Base-by-base conservation (phyloP, 768 basidiomycete genomes). In the Candolleomyces aberdarensis region DNA sequence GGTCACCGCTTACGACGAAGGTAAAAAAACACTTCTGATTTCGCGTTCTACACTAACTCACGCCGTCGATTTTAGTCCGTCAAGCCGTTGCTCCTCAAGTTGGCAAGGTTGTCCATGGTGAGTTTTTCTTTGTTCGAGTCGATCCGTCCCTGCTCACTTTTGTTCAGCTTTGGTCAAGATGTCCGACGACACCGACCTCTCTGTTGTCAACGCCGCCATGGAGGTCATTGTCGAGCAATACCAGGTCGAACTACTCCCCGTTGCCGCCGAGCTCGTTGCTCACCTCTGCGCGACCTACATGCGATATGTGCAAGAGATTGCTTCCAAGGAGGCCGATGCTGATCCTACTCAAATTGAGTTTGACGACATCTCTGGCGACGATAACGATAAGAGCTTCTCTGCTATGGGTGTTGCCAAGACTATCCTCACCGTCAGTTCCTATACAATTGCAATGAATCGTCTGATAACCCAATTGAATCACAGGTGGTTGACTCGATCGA, bases 361-460 rank as follows among this genome's bases (percentile, higher is more conserved):
- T 39, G 90, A 90, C 31, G 66, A 80, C 3, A 70, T 87, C 64
- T 74, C 71, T 13, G 83, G 84, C 46, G 76, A 70, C n/a, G 88
- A 90, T 57, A 91, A 93, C 57, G 91, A 94, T 72, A 95, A 94
- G 79, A 86, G 88, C 1, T 91, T 92, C 62, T 87, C 90, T 17
- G 89, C 91, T 17, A 94, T 94, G 89, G 91, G 91, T 49, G 82
- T 94, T 31, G 83, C 91, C 1, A 92, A 92, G 80, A 94, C 92
- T 13, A 91, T 94, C 65, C 79, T 82, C 59, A 92, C 91, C 15
- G 91, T 89, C 61, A 44, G 86, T 72, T 20, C 53, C 47, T 19
- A 29, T 61, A 53, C 53, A 51, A 8, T 10, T 9, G 53, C 8
- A 32, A 44, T 44, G 31, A 29, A 40, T 49, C 43, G 51, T 31